These are phyloP conservation scores for Fremontodendron californicum DNA, from an alignment of 345 rosid species.

Conservation along the genomic window DNA sequence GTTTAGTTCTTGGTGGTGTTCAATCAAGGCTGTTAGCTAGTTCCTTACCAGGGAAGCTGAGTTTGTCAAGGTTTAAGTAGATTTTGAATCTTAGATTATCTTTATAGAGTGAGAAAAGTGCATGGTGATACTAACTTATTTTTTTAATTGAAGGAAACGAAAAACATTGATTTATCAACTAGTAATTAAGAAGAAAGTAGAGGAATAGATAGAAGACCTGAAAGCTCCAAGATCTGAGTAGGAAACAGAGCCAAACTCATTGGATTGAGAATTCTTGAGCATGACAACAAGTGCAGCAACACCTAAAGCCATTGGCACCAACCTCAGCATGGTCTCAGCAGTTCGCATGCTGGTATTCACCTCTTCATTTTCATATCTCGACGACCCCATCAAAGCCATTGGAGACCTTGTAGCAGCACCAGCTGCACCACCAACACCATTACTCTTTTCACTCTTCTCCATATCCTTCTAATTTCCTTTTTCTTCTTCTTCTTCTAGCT, in stretches of 20 bases:
- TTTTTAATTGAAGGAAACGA: too few relatives aligned
- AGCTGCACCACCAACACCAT: not conserved
- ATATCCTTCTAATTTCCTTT: not conserved
- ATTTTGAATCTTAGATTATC: not conserved
- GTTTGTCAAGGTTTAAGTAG: not conserved
- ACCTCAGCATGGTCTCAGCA: slow-evolving; percentile 52
- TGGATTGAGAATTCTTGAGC: slow-evolving; percentile 61
- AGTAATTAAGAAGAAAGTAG: slow-evolving; percentile 21
- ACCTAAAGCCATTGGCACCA: slow-evolving; percentile 58
- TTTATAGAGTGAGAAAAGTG: not conserved
- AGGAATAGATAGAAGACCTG: slow-evolving; percentile 40
- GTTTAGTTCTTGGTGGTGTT: too few relatives aligned
- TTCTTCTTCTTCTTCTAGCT: not conserved
- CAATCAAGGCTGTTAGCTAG: not conserved
- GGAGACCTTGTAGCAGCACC: slow-evolving; percentile 15
- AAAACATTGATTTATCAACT: not conserved
- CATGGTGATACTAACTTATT: too few relatives aligned
- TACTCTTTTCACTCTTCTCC: slow-evolving; percentile 24
- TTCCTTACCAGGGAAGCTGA: not conserved
- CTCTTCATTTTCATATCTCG: slow-evolving; percentile 9
- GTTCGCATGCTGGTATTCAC: slow-evolving; percentile 17
- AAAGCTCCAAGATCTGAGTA: slow-evolving; percentile 79
- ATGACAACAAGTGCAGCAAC: slow-evolving; percentile 58
- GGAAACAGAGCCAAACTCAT: slow-evolving; percentile 67
- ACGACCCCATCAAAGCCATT: slow-evolving; percentile 7